Evolutionary conservation across 2,329 filamentous ascomycete species (phyloP).

Genomic region (Ophiocordyceps camponoti-rufipedis): DNA sequence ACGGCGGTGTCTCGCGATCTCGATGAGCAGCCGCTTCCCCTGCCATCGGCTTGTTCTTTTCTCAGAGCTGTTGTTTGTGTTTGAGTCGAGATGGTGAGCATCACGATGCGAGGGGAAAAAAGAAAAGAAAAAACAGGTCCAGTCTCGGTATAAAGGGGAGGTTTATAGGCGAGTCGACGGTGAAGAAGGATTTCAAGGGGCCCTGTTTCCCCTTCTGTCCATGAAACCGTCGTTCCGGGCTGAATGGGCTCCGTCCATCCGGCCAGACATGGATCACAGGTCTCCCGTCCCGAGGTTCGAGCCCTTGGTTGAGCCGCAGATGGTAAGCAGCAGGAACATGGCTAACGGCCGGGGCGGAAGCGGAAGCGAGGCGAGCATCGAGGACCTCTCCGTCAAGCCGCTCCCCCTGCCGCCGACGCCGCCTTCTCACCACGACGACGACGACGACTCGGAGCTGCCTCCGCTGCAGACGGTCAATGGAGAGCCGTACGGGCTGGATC

Average conservation of each 20-base stretch:
- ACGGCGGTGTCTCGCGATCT: not conserved
- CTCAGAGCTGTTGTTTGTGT: too few relatives aligned
- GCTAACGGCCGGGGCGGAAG: not conserved
- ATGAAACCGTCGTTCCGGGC: too few relatives aligned
- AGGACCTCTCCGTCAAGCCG: constrained; percentile 3
- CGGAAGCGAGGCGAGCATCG: constrained; percentile 3
- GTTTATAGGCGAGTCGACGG: not conserved
- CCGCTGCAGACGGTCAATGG: constrained; percentile 3
- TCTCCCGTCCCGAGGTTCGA: constrained; percentile 1
- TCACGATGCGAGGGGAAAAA: not conserved
- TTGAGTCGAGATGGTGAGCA: too few relatives aligned
- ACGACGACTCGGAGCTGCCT: constrained; percentile 1
- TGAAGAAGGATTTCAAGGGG: not conserved
- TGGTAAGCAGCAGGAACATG: not conserved
- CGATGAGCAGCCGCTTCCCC: not conserved
- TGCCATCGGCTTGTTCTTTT: not conserved
- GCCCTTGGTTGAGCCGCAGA: not conserved
- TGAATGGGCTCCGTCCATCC: not conserved
- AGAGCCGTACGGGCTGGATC: constrained; percentile 14
- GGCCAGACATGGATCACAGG: not conserved
- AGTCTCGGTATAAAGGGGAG: too few relatives aligned
- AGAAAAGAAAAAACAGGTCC: not conserved
- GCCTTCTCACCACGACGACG: not conserved
- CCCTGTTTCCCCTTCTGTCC: too few relatives aligned
- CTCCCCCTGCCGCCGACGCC: constrained; percentile 2